Percentiles rank a stretch among this genome's conserved stretches.
Conservation (phyloP, 2,329 filamentous ascomycete genomes). For the Cercospora citrullina region DNA sequence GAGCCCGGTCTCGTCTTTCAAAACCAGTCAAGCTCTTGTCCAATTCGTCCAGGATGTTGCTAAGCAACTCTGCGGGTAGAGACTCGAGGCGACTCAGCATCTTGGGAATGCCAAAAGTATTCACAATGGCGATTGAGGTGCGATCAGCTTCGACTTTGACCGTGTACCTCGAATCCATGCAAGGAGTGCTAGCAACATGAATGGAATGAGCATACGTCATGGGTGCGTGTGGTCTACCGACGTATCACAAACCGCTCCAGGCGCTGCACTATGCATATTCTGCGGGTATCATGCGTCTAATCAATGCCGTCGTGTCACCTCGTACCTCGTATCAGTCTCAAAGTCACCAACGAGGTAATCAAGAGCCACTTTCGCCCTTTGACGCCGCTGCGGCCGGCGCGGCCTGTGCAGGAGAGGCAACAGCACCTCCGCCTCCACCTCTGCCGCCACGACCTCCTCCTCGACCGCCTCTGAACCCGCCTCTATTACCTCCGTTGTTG, state of each 20-base stretch:
- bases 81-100: neutral
- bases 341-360: neutral
- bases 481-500: slow-evolving; percentile 21
- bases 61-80: neutral
- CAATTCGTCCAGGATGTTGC: neutral
- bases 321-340: neutral
- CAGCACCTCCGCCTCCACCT: slow-evolving; percentile 22
- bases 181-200: too few species aligned
- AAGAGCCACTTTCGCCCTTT: slow-evolving; percentile 5
- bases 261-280: too few species aligned
- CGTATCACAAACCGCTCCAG: too few species aligned
- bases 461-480: slow-evolving; percentile 25
- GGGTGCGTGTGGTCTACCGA: too few species aligned
- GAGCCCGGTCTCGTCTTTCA: neutral
- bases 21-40: neutral
- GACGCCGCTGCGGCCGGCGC: slow-evolving; percentile 2
- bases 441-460: slow-evolving; percentile 21
- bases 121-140: too few species aligned
- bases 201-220: too few species aligned
- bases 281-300: neutral
- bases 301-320: neutral
- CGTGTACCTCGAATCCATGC: neutral
- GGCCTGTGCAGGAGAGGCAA: slow-evolving; percentile 9
- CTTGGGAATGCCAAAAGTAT: neutral
- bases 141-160: neutral